Evolutionary conservation across 768 basidiomycete species (phyloP), one percentile per base, ranked within the genome.

Genomic region (Brasilioporus rufonigricans): DNA sequence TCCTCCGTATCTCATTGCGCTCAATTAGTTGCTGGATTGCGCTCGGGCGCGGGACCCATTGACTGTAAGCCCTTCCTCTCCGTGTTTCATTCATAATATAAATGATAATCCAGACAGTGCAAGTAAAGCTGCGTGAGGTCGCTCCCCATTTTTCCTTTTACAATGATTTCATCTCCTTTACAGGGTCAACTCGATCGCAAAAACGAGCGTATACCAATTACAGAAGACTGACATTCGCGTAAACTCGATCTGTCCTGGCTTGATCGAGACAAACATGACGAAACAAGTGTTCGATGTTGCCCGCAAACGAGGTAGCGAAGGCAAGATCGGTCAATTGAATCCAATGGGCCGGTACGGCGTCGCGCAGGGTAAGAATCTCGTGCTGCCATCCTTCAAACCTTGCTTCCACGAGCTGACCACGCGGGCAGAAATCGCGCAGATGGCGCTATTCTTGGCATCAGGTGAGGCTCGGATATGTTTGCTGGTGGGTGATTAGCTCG

Each of bases 201-300:
- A 91, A 65, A 94, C 89, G 5, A 77, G 85, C 12, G 82, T 85
- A 5, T 91, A 87, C 68, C 89, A 93, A 69, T 79, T 96, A 23
- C 80, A 86, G 60, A 87, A 80, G 66, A 86, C 84, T 1, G 88
- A 93, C 70, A 80, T 98, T 60, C 89, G 95, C 41, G 87, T 97
- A 58, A 96, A 93, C 70, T 77, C 86, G 41, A 84, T 97, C 61
- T 95, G 93, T 65, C 95, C 95, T 6, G 94, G 93, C 14, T 73
- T 97, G 53, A 93, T 97, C 64, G 90, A 96, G 75, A 98, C 94
- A 10, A 89, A 86, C 47, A 97, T 98, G 92, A 95, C 95, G 3
- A 74, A 71, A 46, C 65, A 61, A n/a, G 79, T 86, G 31, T 98
- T 98, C 63, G 83, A 89, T 26, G 79, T 79, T 46, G 94, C 94